These are phyloP conservation scores for Infundibulicybe gibba DNA, from an alignment of 768 basidiomycete species.

Conservation along the genomic window DNA sequence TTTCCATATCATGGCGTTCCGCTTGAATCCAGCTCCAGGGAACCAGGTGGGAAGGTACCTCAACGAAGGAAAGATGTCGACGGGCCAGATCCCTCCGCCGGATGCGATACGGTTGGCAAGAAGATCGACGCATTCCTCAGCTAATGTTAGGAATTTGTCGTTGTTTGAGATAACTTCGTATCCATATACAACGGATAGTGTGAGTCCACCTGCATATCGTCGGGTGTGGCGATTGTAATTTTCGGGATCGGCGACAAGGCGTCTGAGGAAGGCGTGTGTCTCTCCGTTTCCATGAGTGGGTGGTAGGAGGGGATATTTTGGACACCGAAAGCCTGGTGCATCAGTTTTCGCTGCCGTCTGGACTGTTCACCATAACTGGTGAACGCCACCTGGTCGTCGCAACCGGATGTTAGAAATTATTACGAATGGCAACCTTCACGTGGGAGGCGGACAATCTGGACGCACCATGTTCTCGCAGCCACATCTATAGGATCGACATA, in stretches of 20 bases:
- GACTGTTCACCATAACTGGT: slow-evolving; percentile 60
- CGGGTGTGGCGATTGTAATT: slow-evolving; percentile 31
- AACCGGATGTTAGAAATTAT: neutral
- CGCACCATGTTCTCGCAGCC: slow-evolving; percentile 67
- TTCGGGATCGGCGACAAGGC: slow-evolving; percentile 43
- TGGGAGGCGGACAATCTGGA: slow-evolving; percentile 3
- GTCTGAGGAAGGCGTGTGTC: slow-evolving; percentile 53
- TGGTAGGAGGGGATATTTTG: slow-evolving; percentile 52
- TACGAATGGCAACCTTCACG: neutral
- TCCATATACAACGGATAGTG: slow-evolving; percentile 59
- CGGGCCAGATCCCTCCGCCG: slow-evolving; percentile 45
- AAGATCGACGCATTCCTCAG: slow-evolving; percentile 38
- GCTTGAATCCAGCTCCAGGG: slow-evolving; percentile 66
- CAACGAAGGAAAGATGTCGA: slow-evolving; percentile 46
- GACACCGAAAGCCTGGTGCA: slow-evolving; percentile 59
- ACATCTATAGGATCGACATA: slow-evolving; percentile 31
- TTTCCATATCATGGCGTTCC: slow-evolving; percentile 59
- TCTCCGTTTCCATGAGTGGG: slow-evolving; percentile 52
- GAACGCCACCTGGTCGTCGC: slow-evolving; percentile 48
- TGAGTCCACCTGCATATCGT: slow-evolving; percentile 58
- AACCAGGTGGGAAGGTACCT: slow-evolving; percentile 60
- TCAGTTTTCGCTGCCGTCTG: slow-evolving; percentile 62
- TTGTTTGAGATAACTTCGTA: slow-evolving; percentile 37
- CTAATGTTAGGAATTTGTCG: slow-evolving; percentile 36
- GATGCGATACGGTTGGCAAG: slow-evolving; percentile 38